Evolutionary conservation across 1,139 yeast genomes (phyloP), one percentile per base, ranked within the genome.

Genomic region (Yamadazyma dendronema): DNA sequence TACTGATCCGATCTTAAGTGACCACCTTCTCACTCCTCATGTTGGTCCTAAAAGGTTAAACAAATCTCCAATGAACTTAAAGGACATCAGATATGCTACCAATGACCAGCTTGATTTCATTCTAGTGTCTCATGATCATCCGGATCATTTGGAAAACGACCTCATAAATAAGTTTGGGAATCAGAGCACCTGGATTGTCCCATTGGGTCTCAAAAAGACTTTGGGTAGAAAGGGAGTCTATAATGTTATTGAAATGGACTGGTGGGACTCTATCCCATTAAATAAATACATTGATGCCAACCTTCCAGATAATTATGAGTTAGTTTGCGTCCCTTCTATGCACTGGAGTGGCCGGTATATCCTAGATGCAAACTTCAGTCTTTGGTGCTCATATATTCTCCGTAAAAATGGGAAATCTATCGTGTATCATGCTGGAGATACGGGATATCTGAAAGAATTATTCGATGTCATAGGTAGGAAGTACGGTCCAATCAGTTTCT

Each of bases 281-380:
- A 63, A 62, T 13, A 53, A 57, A 7, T 61, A 50, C 43, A 55
- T 63, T 34, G 49, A 52, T n/a, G 48, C 46, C 3, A 49, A 49
- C 13, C 54, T 67, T 6, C 61, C 66, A 2, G 82, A 78, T 40
- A 66, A 73, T 16, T 88, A 84, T 66, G 90, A 86, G 48, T 67
- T 90, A 23, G 89, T 87, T 1, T 87, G 97, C 59, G 77, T 94
- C 0, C 97, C 97, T 0, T 88, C 97, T 0, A 90, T 90, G 97
- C 97, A 90, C 61, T 90, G 97, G 97, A 85, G 95, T 1, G 97
- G 97, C 0, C 62, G 96, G 30, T 75, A 77, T 33, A 61, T 90
- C 21, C 55, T 81, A 19, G 97, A 90, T 56, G 77, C 95, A 2
- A 90, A 90, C 58, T 65, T 69, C 24, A 78, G 95, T 0, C 62